Evolutionary conservation across 1,139 yeast species (phyloP), one percentile per base, ranked within the genome.

Genomic region (Keqinozyma sinolaborantium): DNA sequence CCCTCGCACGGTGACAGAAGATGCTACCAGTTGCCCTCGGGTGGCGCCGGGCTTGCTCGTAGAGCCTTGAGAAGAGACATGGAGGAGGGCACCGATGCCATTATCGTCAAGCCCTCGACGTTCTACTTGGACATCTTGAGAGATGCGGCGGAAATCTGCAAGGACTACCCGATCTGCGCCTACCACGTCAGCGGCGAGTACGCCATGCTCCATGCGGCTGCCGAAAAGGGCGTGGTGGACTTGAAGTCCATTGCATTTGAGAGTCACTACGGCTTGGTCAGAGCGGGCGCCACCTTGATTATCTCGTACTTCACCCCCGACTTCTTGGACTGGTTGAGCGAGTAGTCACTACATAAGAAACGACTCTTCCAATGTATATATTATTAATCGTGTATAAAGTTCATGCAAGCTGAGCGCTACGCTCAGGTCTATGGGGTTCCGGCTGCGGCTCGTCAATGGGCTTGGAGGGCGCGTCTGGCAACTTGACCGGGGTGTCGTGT

Each of bases 151-250:
- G 80, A 75, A 47, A 71, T 90, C 34, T 86, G 95, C 54, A 60
- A 69, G 33, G 94, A 92, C 56, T 77, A 83, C 47, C 98, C 98
- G 18, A 69, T 92, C 31, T 88, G 96, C 53, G 94, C 95, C 16
- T 92, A 92, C 60, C 98, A 94, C 57, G 99, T 92, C 20, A 80
- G 94, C 58, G 99, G 99, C 29, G 99, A 92, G 60, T 92, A 78
- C 54, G 97, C 98, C 30, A 92, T 94, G 98, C 65, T 92, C 43
- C 95, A 90, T 55, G 98, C 98, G 7, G 98, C 97, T 31, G 97
- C 97, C 19, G 97, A 90, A 49, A 90, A 90, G 70, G 95, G 95
- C 16, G 75, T 90, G 35, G 86, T 83, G 38, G 97, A 92, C 56
- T 71, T 94, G 58, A 83, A 87, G 58, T 71, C 78, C 6, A 83